phyloP scores from a whole-genome alignment of 345 rosid genomes.

The Dipteronia dyeriana region DNA sequence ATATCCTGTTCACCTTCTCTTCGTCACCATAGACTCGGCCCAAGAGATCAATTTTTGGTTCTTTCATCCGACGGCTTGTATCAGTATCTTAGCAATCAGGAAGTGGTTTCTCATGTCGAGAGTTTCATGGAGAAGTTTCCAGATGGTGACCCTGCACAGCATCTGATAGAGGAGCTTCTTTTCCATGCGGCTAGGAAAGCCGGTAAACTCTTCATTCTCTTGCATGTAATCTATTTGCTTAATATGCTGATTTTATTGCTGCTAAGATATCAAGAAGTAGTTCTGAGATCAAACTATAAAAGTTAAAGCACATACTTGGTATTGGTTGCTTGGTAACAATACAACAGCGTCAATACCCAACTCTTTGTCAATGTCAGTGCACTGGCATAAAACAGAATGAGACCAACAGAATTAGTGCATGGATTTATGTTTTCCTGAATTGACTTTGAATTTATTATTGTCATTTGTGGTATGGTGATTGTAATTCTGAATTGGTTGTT shows the following conservation, averaged over 20 bases:
- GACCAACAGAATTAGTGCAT: too few species aligned
- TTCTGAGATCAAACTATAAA: slow-evolving; percentile 2
- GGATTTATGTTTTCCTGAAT: neutral
- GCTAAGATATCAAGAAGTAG: neutral
- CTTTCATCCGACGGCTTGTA: slow-evolving; percentile 96
- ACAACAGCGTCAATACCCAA: neutral
- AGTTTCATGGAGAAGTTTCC: slow-evolving; percentile 91
- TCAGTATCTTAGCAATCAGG: slow-evolving; percentile 88
- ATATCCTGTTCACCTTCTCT: slow-evolving; percentile 86
- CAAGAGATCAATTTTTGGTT: slow-evolving; percentile 84
- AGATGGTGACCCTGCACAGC: slow-evolving; percentile 98
- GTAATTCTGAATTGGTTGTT: slow-evolving; percentile 6
- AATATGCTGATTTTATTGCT: neutral
- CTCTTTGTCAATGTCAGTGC: neutral
- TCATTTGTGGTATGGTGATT: neutral
- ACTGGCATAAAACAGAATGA: neutral
- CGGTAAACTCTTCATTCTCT: slow-evolving; percentile 44
- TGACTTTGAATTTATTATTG: slow-evolving; percentile 1
- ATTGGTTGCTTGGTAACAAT: neutral
- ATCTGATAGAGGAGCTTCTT: slow-evolving; percentile 87
- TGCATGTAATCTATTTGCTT: slow-evolving; percentile 17
- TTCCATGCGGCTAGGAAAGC: slow-evolving; percentile 97
- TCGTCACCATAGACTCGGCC: slow-evolving; percentile 73
- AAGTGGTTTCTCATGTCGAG: slow-evolving; percentile 83
- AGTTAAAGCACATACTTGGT: neutral